These are phyloP conservation scores for Emericellopsis cladophorae DNA, from an alignment of 2,329 filamentous ascomycete species.

Conservation along the genomic window DNA sequence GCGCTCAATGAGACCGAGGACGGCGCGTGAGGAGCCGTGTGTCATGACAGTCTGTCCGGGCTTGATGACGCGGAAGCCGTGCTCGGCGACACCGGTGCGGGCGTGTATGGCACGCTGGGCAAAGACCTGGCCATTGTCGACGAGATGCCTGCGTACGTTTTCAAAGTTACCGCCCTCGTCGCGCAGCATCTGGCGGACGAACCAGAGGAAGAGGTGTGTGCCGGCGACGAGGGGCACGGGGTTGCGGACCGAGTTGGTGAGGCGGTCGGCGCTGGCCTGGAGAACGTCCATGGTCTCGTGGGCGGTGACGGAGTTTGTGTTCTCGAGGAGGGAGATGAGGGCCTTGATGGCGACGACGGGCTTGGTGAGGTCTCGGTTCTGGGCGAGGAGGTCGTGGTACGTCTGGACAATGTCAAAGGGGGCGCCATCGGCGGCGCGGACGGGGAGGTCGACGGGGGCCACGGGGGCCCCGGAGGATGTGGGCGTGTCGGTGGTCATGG, in stretches of 20 bases:
- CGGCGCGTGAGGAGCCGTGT: slow-evolving; percentile 76
- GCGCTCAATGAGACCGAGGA: slow-evolving; percentile 61
- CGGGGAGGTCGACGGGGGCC: not conserved
- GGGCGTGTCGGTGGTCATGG: not conserved
- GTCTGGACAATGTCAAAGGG: slow-evolving; percentile 32
- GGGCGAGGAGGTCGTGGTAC: slow-evolving; percentile 39
- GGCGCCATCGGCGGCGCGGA: not conserved
- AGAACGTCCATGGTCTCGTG: slow-evolving; percentile 88
- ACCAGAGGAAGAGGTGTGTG: slow-evolving; percentile 90
- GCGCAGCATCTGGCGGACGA: slow-evolving; percentile 66
- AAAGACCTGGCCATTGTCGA: slow-evolving; percentile 78
- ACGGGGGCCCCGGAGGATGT: not conserved
- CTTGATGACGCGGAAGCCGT: slow-evolving; percentile 65
- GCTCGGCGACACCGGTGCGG: slow-evolving; percentile 68
- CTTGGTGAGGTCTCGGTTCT: slow-evolving; percentile 81
- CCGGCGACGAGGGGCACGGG: slow-evolving; percentile 86
- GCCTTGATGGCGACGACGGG: slow-evolving; percentile 90
- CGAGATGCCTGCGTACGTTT: slow-evolving; percentile 66
- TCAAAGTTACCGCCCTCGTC: slow-evolving; percentile 53
- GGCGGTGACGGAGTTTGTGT: slow-evolving; percentile 71
- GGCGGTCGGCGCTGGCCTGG: slow-evolving; percentile 59
- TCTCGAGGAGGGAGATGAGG: slow-evolving; percentile 73
- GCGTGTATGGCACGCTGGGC: slow-evolving; percentile 77
- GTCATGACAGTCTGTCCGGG: slow-evolving; percentile 78
- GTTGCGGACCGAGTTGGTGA: slow-evolving; percentile 73